A percentile compares a stretch with the other conserved stretches of the same genome.
Conservation (phyloP, 2,329 filamentous ascomycete genomes). For the Exophiala sp. region DNA sequence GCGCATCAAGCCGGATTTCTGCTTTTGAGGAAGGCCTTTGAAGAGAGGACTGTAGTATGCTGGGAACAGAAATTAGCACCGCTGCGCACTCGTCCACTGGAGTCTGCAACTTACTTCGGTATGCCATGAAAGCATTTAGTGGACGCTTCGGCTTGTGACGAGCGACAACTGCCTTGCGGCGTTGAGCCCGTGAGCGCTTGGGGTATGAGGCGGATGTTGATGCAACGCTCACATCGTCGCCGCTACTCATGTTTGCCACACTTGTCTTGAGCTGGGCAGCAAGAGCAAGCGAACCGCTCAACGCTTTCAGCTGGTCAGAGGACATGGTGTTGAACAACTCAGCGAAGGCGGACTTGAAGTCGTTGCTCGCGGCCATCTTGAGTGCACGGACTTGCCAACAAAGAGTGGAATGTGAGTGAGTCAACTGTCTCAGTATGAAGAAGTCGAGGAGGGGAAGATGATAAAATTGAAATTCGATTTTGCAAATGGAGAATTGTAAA, state of each 20-base stretch:
- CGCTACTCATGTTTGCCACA: not conserved
- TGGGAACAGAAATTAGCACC: constrained; percentile 25
- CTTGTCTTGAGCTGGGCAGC: not conserved
- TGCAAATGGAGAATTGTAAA: too few species aligned
- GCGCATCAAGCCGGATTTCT: constrained; percentile 50
- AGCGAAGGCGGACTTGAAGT: not conserved
- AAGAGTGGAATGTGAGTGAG: constrained; percentile 11
- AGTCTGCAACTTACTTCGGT: constrained; percentile 33
- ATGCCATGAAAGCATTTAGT: constrained; percentile 40
- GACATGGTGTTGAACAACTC: constrained; percentile 3
- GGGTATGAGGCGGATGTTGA: not conserved
- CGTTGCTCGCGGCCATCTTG: constrained; percentile 4
- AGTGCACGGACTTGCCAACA: constrained; percentile 8
- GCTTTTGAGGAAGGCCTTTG: constrained; percentile 49
- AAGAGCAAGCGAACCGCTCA: not conserved
- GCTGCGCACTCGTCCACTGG: constrained; percentile 7
- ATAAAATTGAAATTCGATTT: not conserved
- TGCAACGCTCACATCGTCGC: not conserved
- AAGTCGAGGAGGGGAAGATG: not conserved
- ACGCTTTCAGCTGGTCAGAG: constrained; percentile 6
- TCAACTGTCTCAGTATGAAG: not conserved
- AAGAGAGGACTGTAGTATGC: constrained; percentile 50
- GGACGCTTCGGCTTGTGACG: constrained; percentile 25
- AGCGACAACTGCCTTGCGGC: not conserved
- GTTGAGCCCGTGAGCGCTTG: not conserved